Percentiles rank a stretch among this genome's conserved stretches.
Conservation (phyloP, 148 eudicot genomes). For the Polygonum maritimum region DNA sequence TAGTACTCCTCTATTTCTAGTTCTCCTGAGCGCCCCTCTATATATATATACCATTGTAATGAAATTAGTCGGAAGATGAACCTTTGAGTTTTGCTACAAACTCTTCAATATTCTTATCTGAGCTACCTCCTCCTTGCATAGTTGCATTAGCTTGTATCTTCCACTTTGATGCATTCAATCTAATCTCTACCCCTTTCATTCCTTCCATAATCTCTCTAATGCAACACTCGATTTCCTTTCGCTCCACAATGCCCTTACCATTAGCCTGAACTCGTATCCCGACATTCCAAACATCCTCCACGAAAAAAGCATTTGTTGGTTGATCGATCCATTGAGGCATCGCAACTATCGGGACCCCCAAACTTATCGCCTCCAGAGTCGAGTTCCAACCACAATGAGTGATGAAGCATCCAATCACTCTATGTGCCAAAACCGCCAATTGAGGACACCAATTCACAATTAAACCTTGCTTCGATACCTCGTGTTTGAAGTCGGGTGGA, state of each 20-base stretch:
- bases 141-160: constrained; percentile 6
- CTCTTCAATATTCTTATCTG: constrained; percentile 5
- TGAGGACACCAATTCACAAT: constrained; percentile 11
- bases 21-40: too few species aligned
- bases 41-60: neutral
- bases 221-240: constrained; percentile 8
- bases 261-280: constrained; percentile 2
- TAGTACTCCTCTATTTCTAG: too few species aligned
- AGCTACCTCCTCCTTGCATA: neutral
- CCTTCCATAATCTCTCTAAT: constrained; percentile 10
- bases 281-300: constrained; percentile 15
- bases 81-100: neutral
- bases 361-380: constrained; percentile 1
- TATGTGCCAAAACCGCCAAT: constrained; percentile 11
- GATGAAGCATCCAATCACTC: constrained; percentile 5
- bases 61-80: neutral
- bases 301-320: neutral
- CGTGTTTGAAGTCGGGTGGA: constrained; percentile 4
- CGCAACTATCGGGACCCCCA: constrained; percentile 11
- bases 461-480: neutral
- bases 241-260: neutral
- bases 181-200: constrained; percentile 9
- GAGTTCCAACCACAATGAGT: constrained; percentile 17
- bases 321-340: constrained; percentile 13
- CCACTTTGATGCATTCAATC: constrained; percentile 9